Evolutionary conservation across 495 filamentous ascomycete genomes (phyloP).

Genomic region (Penicillium pulvis): DNA sequence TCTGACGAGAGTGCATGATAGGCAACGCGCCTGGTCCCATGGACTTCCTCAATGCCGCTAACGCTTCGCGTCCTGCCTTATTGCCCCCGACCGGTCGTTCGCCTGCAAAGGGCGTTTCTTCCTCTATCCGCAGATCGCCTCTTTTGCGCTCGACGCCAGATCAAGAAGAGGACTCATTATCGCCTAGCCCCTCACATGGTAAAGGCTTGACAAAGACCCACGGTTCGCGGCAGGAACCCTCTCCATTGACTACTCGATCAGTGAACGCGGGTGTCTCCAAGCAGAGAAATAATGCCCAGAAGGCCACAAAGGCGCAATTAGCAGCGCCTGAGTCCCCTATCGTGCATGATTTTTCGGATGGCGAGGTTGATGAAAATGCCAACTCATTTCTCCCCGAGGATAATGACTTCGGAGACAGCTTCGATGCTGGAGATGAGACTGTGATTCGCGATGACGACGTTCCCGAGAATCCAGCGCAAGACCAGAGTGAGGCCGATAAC

Average conservation of each 20-base stretch:
- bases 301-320: constrained; percentile 8
- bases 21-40: constrained; percentile 46
- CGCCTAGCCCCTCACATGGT: constrained; percentile 45
- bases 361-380: constrained; percentile 41
- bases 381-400: constrained; percentile 30
- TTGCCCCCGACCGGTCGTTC: constrained; percentile 43
- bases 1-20: constrained; percentile 15
- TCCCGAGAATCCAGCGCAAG: constrained; percentile 53
- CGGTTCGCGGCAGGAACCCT: constrained; percentile 32
- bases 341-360: constrained; percentile 39
- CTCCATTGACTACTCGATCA: constrained; percentile 40
- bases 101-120: constrained; percentile 44
- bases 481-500: constrained; percentile 59
- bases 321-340: constrained; percentile 17
- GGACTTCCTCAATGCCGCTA: constrained; percentile 41
- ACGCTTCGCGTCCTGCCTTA: constrained; percentile 32
- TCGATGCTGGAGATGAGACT: constrained; percentile 32
- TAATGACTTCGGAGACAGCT: constrained; percentile 31
- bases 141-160: constrained; percentile 45
- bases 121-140: constrained; percentile 47
- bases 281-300: constrained; percentile 40
- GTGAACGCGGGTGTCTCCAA: constrained; percentile 39
- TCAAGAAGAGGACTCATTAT: constrained; percentile 31
- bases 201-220: constrained; percentile 25
- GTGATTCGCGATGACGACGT: constrained; percentile 23